phyloP scores from a whole-genome alignment of 305 asterid species.

The Solanum aculeatissimum region DNA sequence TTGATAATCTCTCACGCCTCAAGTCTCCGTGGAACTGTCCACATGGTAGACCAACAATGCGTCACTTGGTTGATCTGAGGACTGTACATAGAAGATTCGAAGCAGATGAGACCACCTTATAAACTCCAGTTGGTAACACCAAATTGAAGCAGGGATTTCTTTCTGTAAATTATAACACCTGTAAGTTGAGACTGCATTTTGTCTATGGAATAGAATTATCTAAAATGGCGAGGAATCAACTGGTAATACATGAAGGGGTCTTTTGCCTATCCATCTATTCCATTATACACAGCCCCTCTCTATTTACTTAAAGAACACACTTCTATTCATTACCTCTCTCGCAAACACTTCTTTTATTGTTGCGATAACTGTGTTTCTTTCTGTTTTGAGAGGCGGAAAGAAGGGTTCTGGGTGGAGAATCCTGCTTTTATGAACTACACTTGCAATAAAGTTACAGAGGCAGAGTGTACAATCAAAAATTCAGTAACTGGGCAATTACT shows the following conservation, averaged over 20 bases:
- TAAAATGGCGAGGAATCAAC: not conserved
- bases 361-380: not conserved
- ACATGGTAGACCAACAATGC: constrained; percentile 97
- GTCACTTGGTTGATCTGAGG: constrained; percentile 85
- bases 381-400: not conserved
- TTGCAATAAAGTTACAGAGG: not conserved
- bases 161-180: not conserved
- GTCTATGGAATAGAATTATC: not conserved
- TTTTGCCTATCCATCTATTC: not conserved
- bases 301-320: not conserved
- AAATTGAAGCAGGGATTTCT: not conserved
- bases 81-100: constrained; percentile 25
- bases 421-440: not conserved
- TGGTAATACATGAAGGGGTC: not conserved
- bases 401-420: not conserved
- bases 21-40: constrained; percentile 99
- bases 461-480: not conserved
- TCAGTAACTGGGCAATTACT: not conserved
- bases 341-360: not conserved
- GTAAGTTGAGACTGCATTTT: not conserved
- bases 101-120: constrained; percentile 20
- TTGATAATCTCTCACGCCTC: constrained; percentile 59
- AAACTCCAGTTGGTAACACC: not conserved
- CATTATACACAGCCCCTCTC: not conserved
- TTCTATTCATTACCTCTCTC: not conserved